Evolutionary conservation across 2,329 filamentous ascomycete species (phyloP).

Genomic region (Cladosporium sp.): DNA sequence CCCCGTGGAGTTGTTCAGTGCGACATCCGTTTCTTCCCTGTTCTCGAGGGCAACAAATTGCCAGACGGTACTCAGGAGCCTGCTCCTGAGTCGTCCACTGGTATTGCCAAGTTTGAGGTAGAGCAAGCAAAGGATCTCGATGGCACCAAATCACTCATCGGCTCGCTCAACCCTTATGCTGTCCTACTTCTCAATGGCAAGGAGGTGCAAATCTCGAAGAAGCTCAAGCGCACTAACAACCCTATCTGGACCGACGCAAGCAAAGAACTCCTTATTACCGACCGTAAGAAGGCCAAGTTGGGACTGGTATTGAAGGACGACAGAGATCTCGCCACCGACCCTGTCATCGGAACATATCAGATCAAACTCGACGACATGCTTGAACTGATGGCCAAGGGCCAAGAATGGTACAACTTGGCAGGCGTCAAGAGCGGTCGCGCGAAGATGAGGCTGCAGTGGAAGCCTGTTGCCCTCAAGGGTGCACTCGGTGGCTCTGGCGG

Average conservation of each 20-base stretch:
- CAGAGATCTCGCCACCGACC: slow-evolving; percentile 79
- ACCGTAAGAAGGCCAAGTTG: slow-evolving; percentile 85
- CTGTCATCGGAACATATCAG: slow-evolving; percentile 86
- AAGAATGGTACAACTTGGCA: slow-evolving; percentile 92
- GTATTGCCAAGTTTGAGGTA: slow-evolving; percentile 89
- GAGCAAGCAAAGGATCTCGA: slow-evolving; percentile 97
- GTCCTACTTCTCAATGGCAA: slow-evolving; percentile 87
- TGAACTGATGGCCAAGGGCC: slow-evolving; percentile 84
- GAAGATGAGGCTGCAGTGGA: slow-evolving; percentile 93
- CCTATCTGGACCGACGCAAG: slow-evolving; percentile 92
- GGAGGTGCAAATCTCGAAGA: slow-evolving; percentile 84
- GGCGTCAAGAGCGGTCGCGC: slow-evolving; percentile 80
- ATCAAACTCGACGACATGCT: slow-evolving; percentile 95
- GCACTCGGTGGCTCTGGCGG: slow-evolving; percentile 76
- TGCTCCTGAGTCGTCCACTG: slow-evolving; percentile 85
- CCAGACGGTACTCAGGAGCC: slow-evolving; percentile 78
- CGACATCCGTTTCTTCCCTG: slow-evolving; percentile 94
- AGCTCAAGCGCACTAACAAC: slow-evolving; percentile 95
- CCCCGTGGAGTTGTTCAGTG: slow-evolving; percentile 75
- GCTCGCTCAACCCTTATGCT: slow-evolving; percentile 88
- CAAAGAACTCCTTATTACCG: slow-evolving; percentile 93
- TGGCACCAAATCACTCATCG: slow-evolving; percentile 86
- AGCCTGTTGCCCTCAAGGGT: slow-evolving; percentile 84
- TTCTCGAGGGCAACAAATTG: slow-evolving; percentile 71
- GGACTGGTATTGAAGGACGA: slow-evolving; percentile 96